phyloP scores from a whole-genome alignment of 345 rosid genomes.

The rapeseed (Brassica napus) region DNA sequence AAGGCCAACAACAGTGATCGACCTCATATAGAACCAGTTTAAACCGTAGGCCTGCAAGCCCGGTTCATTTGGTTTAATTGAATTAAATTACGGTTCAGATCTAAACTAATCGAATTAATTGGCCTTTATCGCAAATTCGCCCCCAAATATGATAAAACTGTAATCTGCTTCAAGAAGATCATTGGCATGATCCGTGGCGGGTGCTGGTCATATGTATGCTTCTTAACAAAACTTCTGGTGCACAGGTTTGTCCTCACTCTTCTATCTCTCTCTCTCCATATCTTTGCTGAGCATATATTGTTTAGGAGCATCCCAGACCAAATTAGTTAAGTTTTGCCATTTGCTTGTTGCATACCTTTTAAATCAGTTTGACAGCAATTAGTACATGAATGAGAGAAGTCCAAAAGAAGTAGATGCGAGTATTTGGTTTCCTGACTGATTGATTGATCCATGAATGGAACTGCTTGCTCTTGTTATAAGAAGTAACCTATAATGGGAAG shows the following conservation, averaged over 20 bases:
- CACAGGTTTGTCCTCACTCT: constrained; percentile 48
- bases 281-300: not conserved
- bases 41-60: constrained; percentile 7
- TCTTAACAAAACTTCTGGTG: constrained; percentile 63
- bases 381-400: not conserved
- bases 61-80: not conserved
- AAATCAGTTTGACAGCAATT: not conserved
- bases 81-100: not conserved
- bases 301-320: not conserved
- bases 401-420: not conserved
- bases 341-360: not conserved
- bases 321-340: constrained; percentile 8
- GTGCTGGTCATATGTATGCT: constrained; percentile 70
- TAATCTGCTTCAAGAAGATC: constrained; percentile 64
- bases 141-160: not conserved
- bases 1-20: constrained; percentile 14
- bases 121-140: too few relatives aligned
- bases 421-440: too few relatives aligned
- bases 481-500: constrained; percentile 43
- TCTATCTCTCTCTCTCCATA: not conserved
- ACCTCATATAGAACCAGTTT: constrained; percentile 12
- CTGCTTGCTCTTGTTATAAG: too few relatives aligned
- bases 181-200: constrained; percentile 67
- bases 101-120: not conserved
- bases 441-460: too few relatives aligned